Base-by-base conservation (phyloP, 1,139 yeast species). In the Nakaseomyces bracarensis region DNA sequence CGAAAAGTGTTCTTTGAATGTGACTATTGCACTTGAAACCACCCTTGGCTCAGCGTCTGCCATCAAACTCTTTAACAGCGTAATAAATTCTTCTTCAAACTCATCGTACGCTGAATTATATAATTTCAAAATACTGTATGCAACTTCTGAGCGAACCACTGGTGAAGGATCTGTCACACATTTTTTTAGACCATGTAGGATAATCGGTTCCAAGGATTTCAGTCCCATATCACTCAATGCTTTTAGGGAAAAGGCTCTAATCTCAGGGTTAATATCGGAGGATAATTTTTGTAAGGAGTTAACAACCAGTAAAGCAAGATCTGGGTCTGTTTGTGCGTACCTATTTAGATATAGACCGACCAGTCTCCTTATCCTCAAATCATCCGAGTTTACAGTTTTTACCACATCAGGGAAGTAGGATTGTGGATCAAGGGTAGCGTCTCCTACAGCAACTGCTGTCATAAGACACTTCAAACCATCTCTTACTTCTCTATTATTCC, bases 281-380 rank as follows among this genome's bases (percentile, higher is more conserved):
- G 91, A 66, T 1, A 85, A 72, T 60, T 84, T 86, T 60, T 93
- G 98, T 38, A 93, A 83, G 0, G 96, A 84, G 63, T 93, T 93
- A 52, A 93, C 83, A 0, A 96, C 79, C 40, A 93, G 68, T 25
- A 93, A 70, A 1, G 97, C 94, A 14, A 86, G 72, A 60, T 89
- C 95, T 4, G 94, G 96, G 52, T 86, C 91, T 39, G 72, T 67
- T 49, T 85, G 95, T 11, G 96, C 94, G 60, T 78, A 89, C 42
- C 84, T 72, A 23, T 80, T 67, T 41, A 91, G 66, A 54, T 86
- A 87, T 1, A 82, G 71, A 61, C 86, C 79, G 4, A 91, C 96
- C 58, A 91, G 69, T 53, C 81, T 79, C 47, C 85, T 75, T 35
- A 86, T 75, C 51, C 79, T 82, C 26, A 77, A 58, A 52, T 79